Base-by-base conservation (phyloP, 768 basidiomycete species). In the Lactarius sanguifluus region DNA sequence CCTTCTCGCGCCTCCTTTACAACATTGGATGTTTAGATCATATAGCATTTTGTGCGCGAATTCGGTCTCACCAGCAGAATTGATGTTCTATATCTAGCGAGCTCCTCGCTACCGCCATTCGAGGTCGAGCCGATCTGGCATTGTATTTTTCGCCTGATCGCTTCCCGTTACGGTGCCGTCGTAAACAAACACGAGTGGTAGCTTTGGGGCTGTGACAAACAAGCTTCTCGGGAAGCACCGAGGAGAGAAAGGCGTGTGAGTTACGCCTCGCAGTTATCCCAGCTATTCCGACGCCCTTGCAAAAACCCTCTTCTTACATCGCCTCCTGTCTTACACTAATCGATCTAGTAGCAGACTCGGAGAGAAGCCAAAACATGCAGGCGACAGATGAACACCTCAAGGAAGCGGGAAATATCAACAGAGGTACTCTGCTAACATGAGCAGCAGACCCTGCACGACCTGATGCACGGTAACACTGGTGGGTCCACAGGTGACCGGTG, bases 381-480 rank as follows among this genome's bases (percentile, higher is more conserved):
- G 94, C 90, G 5, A 90, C 89, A 0, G 95, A 96, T 13, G 96
- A 99, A 52, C 83, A 97, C 36, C 82, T 98, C 58, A 92, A 88
- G 72, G 97, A 99, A 75, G 97, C 97, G 0, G 96, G 95, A 8
- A 97, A 89, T 73, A 98, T 99, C 81, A 99, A 99, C 78, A 97
- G 32, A 32, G 32, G 32, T 32, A 32, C 32, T 32, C 32, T 32
- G 32, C 32, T 32, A 32, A 32, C 32, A 32, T 32, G 32, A 32
- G 32, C 32, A 32, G 32, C 32, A 32, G 32, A 32, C 32, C 32
- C 32, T 32, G 32, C 32, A 32, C 32, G 32, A 7, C 32, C 32
- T 32, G 32, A 32, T 8, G 32, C 32, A 32, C 28, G 32, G 32
- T 32, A 7, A 32, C 32, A 32, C 32, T 5, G 32, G 32, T 32